phyloP scores from a whole-genome alignment of 2,329 filamentous ascomycete species.

The Aspergillus versicolor region DNA sequence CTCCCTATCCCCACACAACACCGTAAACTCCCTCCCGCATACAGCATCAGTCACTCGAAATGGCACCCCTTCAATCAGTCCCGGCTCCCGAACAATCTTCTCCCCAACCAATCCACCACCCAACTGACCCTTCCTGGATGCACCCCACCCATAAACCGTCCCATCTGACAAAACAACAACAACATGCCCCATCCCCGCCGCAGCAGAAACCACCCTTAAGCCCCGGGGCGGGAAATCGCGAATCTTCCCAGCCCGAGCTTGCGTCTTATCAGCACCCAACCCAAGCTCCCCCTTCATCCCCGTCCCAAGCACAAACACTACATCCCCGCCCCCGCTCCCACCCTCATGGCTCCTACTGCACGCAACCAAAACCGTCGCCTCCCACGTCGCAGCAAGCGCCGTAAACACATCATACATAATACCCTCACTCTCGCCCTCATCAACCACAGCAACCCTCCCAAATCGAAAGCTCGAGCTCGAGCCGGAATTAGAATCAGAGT shows the following conservation, averaged over 20 bases:
- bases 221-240: slow-evolving; percentile 63
- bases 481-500: not conserved
- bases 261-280: slow-evolving; percentile 45
- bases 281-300: slow-evolving; percentile 73
- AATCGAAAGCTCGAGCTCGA: slow-evolving; percentile 21
- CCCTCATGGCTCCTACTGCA: no score
- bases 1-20: slow-evolving; percentile 57
- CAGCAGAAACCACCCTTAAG: slow-evolving; percentile 61
- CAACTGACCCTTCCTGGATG: slow-evolving; percentile 79
- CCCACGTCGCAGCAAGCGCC: slow-evolving; percentile 73
- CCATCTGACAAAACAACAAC: slow-evolving; percentile 73
- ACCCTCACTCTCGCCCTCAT: slow-evolving; percentile 4
- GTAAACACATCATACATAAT: slow-evolving; percentile 33
- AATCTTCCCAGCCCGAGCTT: slow-evolving; percentile 47
- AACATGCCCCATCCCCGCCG: slow-evolving; percentile 75
- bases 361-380: slow-evolving; percentile 63
- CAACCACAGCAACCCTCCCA: slow-evolving; percentile 25
- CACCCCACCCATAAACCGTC: slow-evolving; percentile 84
- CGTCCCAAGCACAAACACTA: slow-evolving; percentile 63
- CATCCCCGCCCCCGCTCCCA: slow-evolving; percentile 16
- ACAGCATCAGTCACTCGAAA: slow-evolving; percentile 68
- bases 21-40: slow-evolving; percentile 85
- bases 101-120: slow-evolving; percentile 54
- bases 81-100: slow-evolving; percentile 58
- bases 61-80: slow-evolving; percentile 56